Conservation (phyloP, 2,329 filamentous ascomycete species). For the Aquanectria penicillioides region DNA sequence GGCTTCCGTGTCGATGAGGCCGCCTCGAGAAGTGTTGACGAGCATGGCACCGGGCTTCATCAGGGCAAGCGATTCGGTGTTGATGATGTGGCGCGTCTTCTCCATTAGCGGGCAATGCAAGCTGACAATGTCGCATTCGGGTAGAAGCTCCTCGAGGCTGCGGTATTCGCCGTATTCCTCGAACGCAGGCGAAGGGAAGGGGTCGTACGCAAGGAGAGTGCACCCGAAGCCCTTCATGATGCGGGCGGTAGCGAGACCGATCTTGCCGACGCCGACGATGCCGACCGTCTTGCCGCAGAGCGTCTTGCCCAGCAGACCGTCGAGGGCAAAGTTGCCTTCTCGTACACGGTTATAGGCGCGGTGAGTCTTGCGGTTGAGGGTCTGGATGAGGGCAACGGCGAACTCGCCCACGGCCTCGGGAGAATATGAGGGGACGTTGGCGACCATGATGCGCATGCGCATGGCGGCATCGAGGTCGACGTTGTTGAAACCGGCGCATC, state of each 20-base stretch:
- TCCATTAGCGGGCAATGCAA: conserved; percentile 74
- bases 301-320: conserved; percentile 70
- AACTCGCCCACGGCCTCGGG: conserved; percentile 78
- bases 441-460: conserved; percentile 66
- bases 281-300: conserved; percentile 73
- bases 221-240: conserved; percentile 75
- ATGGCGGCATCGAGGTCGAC: conserved; percentile 68
- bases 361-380: conserved; percentile 74
- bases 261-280: conserved; percentile 71
- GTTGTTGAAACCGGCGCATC: conserved; percentile 76
- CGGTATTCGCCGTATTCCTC: conserved; percentile 61
- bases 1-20: conserved; percentile 68
- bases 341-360: conserved; percentile 74
- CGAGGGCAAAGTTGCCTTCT: conserved; percentile 74
- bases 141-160: conserved; percentile 64
- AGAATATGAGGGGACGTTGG: conserved; percentile 74
- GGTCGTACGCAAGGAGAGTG: conserved; percentile 68
- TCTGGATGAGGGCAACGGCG: conserved; percentile 73
- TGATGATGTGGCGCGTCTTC: conserved; percentile 69
- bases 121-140: conserved; percentile 68
- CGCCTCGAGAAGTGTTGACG: conserved; percentile 75
- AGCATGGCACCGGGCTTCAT: conserved; percentile 71
- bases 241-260: conserved; percentile 69
- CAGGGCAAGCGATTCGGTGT: conserved; percentile 58
- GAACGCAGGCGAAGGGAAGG: conserved; percentile 61